These are phyloP conservation scores for Russula dissimulans DNA, from an alignment of 768 basidiomycete genomes.

Conservation along the genomic window DNA sequence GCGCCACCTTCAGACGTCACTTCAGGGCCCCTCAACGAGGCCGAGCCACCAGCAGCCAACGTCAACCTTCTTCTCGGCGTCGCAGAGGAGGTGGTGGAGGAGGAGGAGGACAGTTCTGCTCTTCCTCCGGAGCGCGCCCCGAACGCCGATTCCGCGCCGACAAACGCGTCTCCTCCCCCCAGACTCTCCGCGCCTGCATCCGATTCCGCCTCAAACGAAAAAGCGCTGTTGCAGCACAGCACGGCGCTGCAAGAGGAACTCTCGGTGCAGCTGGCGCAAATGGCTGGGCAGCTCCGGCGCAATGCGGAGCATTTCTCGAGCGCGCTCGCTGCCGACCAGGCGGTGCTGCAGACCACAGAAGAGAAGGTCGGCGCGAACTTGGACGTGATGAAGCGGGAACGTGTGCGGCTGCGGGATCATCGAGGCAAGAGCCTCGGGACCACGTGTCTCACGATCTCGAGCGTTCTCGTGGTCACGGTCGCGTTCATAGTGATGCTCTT, in stretches of 20 bases:
- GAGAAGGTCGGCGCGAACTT: conserved; percentile 68
- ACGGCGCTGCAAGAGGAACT: conserved; percentile 61
- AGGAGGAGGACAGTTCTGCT: no score
- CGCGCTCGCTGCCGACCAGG: conserved; percentile 65
- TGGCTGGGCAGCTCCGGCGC: conserved; percentile 81
- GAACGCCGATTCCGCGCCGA: neutral
- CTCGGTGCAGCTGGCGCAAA: conserved; percentile 62
- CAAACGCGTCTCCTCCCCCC: neutral
- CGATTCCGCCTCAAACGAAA: neutral
- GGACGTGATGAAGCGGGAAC: conserved; percentile 57
- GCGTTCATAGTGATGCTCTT: conserved; percentile 67
- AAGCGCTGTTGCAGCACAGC: neutral
- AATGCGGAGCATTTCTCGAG: conserved; percentile 75
- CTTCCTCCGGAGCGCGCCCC: neutral
- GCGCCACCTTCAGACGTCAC: conserved; percentile 8
- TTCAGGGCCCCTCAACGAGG: neutral
- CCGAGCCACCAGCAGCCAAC: neutral
- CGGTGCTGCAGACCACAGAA: conserved; percentile 55
- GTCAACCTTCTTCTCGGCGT: conserved; percentile 8
- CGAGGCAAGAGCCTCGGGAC: conserved; percentile 41
- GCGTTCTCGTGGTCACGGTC: conserved; percentile 53
- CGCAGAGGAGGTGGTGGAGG: neutral
- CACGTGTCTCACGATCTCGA: conserved; percentile 42
- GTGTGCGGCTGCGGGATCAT: conserved; percentile 39
- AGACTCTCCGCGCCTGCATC: no score